These are phyloP conservation scores for Myxozyma neglecta DNA, from an alignment of 805 yeast species.

Conservation along the genomic window DNA sequence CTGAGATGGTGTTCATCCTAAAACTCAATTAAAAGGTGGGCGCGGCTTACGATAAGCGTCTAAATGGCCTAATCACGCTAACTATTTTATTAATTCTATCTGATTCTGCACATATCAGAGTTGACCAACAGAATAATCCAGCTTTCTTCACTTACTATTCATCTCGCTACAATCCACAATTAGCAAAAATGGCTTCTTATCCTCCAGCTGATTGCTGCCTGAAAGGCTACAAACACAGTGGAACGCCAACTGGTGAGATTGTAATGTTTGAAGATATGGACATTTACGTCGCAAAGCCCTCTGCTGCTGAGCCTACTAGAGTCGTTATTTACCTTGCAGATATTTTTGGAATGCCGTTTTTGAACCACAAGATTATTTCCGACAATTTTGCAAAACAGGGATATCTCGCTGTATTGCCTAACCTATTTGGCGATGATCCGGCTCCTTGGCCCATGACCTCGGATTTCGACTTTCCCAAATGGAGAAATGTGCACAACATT, in stretches of 20 bases:
- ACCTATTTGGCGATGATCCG: conserved; percentile 55
- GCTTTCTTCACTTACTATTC: not conserved
- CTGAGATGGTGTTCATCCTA: no score
- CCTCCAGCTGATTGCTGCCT: conserved; percentile 41
- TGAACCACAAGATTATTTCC: conserved; percentile 49
- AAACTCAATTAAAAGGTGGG: no score
- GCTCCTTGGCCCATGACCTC: conserved; percentile 37
- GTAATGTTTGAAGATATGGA: conserved; percentile 17
- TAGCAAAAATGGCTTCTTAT: conserved; percentile 39
- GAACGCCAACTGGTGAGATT: conserved; percentile 20
- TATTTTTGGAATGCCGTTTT: conserved; percentile 57
- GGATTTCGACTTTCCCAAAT: conserved; percentile 35
- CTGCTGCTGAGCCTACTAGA: conserved; percentile 45
- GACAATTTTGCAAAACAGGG: conserved; percentile 50
- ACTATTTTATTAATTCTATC: no score
- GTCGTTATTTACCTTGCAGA: conserved; percentile 63
- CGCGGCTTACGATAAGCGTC: no score
- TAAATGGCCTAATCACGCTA: no score
- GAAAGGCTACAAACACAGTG: conserved; percentile 35
- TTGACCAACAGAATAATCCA: not conserved
- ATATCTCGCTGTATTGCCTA: conserved; percentile 63
- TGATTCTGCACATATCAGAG: no score
- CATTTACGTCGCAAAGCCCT: conserved; percentile 43
- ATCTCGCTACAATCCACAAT: not conserved
- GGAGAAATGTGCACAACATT: conserved; percentile 51